Conservation (phyloP, 768 basidiomycete species). For the Tricholoma terreum region DNA sequence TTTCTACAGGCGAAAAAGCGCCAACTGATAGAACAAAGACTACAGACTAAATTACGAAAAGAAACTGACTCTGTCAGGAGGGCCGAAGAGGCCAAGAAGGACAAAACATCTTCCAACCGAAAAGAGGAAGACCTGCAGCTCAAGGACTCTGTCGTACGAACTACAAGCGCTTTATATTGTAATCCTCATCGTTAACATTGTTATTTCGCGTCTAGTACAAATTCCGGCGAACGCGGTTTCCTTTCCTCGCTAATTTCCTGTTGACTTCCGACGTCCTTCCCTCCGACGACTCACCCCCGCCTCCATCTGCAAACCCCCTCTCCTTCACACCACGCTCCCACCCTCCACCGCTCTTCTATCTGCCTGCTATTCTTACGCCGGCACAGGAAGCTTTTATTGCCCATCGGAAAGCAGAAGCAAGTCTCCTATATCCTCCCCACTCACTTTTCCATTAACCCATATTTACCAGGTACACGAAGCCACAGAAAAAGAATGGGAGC, state of each 20-base stretch:
- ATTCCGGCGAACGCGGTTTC: slow-evolving; percentile 67
- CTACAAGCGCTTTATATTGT: not conserved
- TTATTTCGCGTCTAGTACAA: slow-evolving; percentile 50
- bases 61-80: slow-evolving; percentile 84
- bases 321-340: slow-evolving; percentile 57
- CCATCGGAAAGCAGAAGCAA: slow-evolving; percentile 61
- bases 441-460: slow-evolving; percentile 5
- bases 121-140: slow-evolving; percentile 82
- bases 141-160: slow-evolving; percentile 75
- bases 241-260: slow-evolving; percentile 71
- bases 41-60: slow-evolving; percentile 80
- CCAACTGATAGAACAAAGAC: slow-evolving; percentile 77
- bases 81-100: slow-evolving; percentile 84
- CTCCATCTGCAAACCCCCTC: slow-evolving; percentile 35
- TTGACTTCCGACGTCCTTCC: slow-evolving; percentile 69
- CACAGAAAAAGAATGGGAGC: slow-evolving; percentile 64
- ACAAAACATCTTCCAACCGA: slow-evolving; percentile 69
- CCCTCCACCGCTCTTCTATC: slow-evolving; percentile 75
- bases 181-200: not conserved
- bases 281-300: slow-evolving; percentile 31
- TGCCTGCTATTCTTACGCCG: slow-evolving; percentile 65
- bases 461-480: slow-evolving; percentile 52
- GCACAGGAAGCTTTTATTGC: slow-evolving; percentile 67
- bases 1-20: slow-evolving; percentile 73
- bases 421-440: slow-evolving; percentile 8